Percentiles rank a stretch among this genome's conserved stretches.
These are phyloP conservation scores for Backusella liffmaniae DNA, from an alignment of 192 early-diverging fungal genomes.

Conservation along the genomic window DNA sequence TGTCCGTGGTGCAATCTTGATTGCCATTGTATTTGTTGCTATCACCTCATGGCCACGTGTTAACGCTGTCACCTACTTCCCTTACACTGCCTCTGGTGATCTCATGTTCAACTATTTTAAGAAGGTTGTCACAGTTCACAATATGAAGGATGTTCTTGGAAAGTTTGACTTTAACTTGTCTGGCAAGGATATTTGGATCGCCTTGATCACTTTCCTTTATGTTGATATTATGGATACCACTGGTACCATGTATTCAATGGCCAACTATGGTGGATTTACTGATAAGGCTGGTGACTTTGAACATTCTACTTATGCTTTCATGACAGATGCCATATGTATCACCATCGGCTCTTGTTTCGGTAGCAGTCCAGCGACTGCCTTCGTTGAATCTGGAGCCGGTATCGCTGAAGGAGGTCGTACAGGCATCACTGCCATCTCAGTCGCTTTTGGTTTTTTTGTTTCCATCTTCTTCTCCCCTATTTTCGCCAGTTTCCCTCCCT, in stretches of 20 bases:
- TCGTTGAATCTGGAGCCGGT: conserved; percentile 82
- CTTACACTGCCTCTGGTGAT: conserved; percentile 60
- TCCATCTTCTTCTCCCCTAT: conserved; percentile 82
- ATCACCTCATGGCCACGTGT: conserved; percentile 72
- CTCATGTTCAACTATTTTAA: conserved; percentile 68
- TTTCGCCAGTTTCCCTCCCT: conserved; percentile 54
- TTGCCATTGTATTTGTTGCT: conserved; percentile 69
- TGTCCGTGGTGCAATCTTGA: conserved; percentile 69
- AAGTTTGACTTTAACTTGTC: conserved; percentile 63
- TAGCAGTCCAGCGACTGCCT: conserved; percentile 73
- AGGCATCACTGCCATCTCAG: conserved; percentile 70
- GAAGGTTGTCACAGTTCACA: conserved; percentile 66
- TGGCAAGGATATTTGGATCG: conserved; percentile 69
- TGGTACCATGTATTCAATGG: conserved; percentile 85
- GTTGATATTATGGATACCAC: conserved; percentile 88
- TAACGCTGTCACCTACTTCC: conserved; percentile 74
- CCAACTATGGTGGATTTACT: conserved; percentile 75
- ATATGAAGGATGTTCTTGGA: conserved; percentile 56
- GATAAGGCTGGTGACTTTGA: conserved; percentile 80
- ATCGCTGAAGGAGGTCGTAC: conserved; percentile 80
- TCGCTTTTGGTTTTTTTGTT: conserved; percentile 71
- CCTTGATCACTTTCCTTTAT: conserved; percentile 82
- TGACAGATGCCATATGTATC: conserved; percentile 66
- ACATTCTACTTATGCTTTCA: conserved; percentile 71
- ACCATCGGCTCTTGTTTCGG: conserved; percentile 72